Evolutionary conservation across 257 asterid species (phyloP), one percentile per base, ranked within the genome.

Genomic region (Solanum boliviense): DNA sequence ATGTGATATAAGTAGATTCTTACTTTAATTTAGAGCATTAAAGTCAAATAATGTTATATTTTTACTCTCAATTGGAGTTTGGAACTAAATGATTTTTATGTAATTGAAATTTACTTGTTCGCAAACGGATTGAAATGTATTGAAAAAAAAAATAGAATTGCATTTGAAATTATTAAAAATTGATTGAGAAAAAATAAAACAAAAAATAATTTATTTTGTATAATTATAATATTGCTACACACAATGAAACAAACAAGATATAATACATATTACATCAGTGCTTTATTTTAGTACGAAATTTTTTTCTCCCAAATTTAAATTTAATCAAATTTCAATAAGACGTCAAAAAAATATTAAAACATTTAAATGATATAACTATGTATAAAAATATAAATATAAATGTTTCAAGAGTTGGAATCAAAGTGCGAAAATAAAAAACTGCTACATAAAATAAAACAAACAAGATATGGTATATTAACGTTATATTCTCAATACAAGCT

Each of bases 271-370:
- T 18, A 56, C n/a, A 56, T 20, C 10, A 56, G 23, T 56, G 10
- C 3, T 56, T 1, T 56, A 56, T 56, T 2, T 56, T 0, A 6
- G 10, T 52, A 7, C 1, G 4, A 18, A 20, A 2, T 52, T 52
- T 52, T 13, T 7, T 18, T 52, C 46, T 15, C 1, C 18, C 1
- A 6, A 52, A 6, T 52, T 18, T 52, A 0, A 52, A 6, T 52
- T 6, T 52, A 6, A 52, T 18, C 4, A 6, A 52, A 52, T 52
- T 52, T 52, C 9, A 52, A 16, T 18, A 52, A 52, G 9, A 52
- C 0, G 0, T 16, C 9, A 16, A 52, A 52, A 16, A 44, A 1
- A 11, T 15, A 15, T 15, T 0, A 0, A 46, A 48, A 48, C 18
- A 6, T 2, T 52, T 2, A 52, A 52, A 52, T 18, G 4, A 18